Percentiles rank a stretch among this genome's conserved stretches.
phyloP scores from a whole-genome alignment of 495 filamentous ascomycete species.

The Pseudevernia furfuracea region DNA sequence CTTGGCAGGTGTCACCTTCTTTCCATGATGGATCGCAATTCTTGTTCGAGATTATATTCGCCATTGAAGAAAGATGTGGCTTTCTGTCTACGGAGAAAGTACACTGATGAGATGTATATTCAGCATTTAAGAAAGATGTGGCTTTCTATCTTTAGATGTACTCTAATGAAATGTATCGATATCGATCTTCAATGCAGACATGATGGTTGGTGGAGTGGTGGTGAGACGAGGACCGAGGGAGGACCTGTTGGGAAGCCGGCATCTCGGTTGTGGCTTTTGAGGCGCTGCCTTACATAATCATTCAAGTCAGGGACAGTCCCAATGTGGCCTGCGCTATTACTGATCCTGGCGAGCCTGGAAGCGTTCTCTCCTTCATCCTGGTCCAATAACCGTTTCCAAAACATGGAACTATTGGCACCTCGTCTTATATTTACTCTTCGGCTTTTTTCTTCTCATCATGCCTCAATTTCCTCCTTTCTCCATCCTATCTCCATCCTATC shows the following conservation, averaged over 20 bases:
- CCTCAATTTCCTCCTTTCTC: background rate
- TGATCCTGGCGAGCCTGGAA: background rate
- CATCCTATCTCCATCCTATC: background rate
- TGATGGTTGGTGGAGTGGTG: too few relatives aligned
- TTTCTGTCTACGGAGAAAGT: background rate
- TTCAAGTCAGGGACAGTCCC: background rate
- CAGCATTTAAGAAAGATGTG: background rate
- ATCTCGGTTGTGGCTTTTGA: background rate
- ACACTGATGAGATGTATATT: too few relatives aligned
- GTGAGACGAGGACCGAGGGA: too few relatives aligned
- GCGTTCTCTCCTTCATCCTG: too few relatives aligned
- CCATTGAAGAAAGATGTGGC: background rate
- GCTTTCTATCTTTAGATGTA: conserved; percentile 1
- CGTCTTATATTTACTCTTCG: background rate
- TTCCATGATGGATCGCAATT: too few relatives aligned
- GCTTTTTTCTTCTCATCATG: background rate
- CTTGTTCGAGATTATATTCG: too few relatives aligned
- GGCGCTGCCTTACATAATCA: too few relatives aligned
- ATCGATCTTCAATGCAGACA: too few relatives aligned
- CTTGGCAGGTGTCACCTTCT: too few relatives aligned
- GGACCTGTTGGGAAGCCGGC: background rate
- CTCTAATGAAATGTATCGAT: background rate
- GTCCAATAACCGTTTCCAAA: too few relatives aligned
- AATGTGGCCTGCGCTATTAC: background rate
- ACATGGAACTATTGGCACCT: background rate